Evolutionary conservation across 805 yeast genomes (phyloP).

Genomic region (Phaffomyces antillensis): DNA sequence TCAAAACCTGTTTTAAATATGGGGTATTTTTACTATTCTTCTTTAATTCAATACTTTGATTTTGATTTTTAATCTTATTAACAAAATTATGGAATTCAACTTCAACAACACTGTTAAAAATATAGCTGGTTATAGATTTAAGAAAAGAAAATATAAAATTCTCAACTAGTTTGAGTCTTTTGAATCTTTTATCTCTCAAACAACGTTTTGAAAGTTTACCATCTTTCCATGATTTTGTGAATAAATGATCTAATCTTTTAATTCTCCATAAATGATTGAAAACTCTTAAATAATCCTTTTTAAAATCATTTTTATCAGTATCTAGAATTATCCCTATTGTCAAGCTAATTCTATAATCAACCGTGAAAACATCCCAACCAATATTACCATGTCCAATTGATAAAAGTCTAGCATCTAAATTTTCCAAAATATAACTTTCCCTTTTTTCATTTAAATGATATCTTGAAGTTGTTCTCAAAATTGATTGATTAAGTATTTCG

Average conservation of each 20-base stretch:
- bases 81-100: conserved; percentile 24
- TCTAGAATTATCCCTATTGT: conserved; percentile 54
- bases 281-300: conserved; percentile 62
- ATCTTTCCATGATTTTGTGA: conserved; percentile 42
- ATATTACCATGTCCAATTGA: conserved; percentile 64
- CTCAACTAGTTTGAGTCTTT: conserved; percentile 25
- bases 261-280: conserved; percentile 84
- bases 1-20: conserved; percentile 18
- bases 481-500: conserved; percentile 56
- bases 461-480: conserved; percentile 44
- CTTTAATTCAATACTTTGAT: conserved; percentile 24
- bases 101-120: conserved; percentile 27
- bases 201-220: conserved; percentile 25
- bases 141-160: conserved; percentile 28
- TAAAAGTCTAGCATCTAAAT: conserved; percentile 78
- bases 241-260: conserved; percentile 49
- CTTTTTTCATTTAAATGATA: conserved; percentile 28
- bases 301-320: conserved; percentile 35
- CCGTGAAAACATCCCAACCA: conserved; percentile 91
- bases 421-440: conserved; percentile 33
- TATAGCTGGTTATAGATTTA: conserved; percentile 25
- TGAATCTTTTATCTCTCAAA: conserved; percentile 21
- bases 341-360: conserved; percentile 57
- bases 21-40: background rate
- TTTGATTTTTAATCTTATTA: conserved; percentile 20